Base-by-base conservation (phyloP, 768 basidiomycete species). In the Gelatoporia subvermispora region DNA sequence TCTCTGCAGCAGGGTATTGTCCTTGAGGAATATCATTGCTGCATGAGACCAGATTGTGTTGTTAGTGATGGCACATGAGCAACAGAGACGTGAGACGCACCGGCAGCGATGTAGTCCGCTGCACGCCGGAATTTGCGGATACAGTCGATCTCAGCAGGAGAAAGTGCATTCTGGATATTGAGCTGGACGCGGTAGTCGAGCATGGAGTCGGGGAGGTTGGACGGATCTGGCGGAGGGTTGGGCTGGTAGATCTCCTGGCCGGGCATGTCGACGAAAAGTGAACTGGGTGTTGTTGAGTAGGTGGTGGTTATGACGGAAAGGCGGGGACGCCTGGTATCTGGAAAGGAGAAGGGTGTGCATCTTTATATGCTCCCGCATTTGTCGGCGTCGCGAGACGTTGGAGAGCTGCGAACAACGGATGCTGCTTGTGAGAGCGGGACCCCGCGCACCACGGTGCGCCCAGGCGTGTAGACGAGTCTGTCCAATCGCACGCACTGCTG, bases 1-100 rank as follows among this genome's bases (percentile, higher is more conserved):
- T 28, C 78, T 67, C 50, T 85, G 77, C 25, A 93, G 67, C 2
- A 90, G 73, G 10, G 81, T 77, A 53, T 93, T 87, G 54, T 77
- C 70, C 52, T 77, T 82, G 49, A 95, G 70, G 70, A 90, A 94
- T 53, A 93, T 92, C 86, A 88, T 90, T 1, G 88, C 88, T 82
- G 47, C 37, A 56, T 48, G 59, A 24, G 38, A 35, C 36, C 16
- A 22, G 17, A 41, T n/a, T 41, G 18, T 4, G 17, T 22, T 15
- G 23, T 31, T 34, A 17, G 3, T 48, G n/a, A 39, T 16, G 31
- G 21, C 8, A 34, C 21, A 38, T 45, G 37, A 45, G 8, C 8
- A 17, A 21, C 16, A 22, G 10, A 35, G 53, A n/a, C 5, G 45
- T 40, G 46, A 41, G 31, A 56, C 69, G n/a, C 50, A 82, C 84